Evolutionary conservation across 495 filamentous ascomycete species (phyloP).

Genomic region (Aspergillus indologenus): DNA sequence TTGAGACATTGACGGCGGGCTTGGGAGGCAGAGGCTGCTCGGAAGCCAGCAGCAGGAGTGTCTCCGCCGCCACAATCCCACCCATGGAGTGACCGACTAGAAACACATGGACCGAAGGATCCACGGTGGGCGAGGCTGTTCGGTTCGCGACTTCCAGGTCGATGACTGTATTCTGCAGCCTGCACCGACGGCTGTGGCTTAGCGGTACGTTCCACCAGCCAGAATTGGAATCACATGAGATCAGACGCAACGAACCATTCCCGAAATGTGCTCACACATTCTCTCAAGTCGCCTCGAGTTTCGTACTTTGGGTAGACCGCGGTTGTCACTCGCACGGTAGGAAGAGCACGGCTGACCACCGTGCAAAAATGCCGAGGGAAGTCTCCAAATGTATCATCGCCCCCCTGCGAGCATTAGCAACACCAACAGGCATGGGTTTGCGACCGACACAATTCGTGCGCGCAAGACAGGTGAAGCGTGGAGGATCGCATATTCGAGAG

Average conservation of each 20-base stretch:
- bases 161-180: slow-evolving; percentile 89
- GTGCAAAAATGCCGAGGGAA: slow-evolving; percentile 73
- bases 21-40: slow-evolving; percentile 61
- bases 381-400: slow-evolving; percentile 78
- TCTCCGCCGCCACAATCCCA: slow-evolving; percentile 91
- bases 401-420: slow-evolving; percentile 56
- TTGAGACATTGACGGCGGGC: slow-evolving; percentile 10
- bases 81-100: slow-evolving; percentile 95
- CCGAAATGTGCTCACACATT: slow-evolving; percentile 75
- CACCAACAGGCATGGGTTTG: slow-evolving; percentile 5
- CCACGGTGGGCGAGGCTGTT: slow-evolving; percentile 83
- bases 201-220: neutral
- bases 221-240: neutral
- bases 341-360: slow-evolving; percentile 66
- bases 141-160: slow-evolving; percentile 82
- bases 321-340: slow-evolving; percentile 65
- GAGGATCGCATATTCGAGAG: neutral
- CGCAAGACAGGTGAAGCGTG: neutral
- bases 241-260: slow-evolving; percentile 64
- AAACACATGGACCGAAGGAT: slow-evolving; percentile 81
- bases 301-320: slow-evolving; percentile 88
- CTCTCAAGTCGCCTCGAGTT: slow-evolving; percentile 79
- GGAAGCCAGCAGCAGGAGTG: slow-evolving; percentile 63
- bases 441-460: neutral
- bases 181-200: slow-evolving; percentile 27